phyloP scores from a whole-genome alignment of 805 yeast genomes.

The Yamadazyma olivae region DNA sequence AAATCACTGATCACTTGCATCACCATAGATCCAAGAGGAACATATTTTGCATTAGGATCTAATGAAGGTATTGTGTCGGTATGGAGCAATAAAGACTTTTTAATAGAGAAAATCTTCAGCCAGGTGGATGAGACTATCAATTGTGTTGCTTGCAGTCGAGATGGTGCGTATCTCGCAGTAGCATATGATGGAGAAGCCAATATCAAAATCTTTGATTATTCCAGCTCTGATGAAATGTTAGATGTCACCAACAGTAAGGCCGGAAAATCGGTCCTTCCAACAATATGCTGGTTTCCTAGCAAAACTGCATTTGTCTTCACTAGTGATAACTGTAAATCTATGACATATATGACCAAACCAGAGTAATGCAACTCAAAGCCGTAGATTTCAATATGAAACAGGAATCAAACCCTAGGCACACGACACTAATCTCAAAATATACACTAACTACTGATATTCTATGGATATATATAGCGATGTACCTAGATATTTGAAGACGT shows the following conservation, averaged over 20 bases:
- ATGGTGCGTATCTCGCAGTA: conserved; percentile 45
- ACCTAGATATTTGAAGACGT: too few relatives aligned
- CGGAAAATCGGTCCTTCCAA: conserved; percentile 25
- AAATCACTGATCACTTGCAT: conserved; percentile 48
- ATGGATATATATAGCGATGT: too few relatives aligned
- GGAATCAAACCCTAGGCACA: too few relatives aligned
- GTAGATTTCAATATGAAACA: too few relatives aligned
- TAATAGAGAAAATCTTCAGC: conserved; percentile 32
- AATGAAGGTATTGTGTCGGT: conserved; percentile 54
- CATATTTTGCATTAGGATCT: conserved; percentile 50
- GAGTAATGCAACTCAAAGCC: not conserved
- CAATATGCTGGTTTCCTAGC: conserved; percentile 33
- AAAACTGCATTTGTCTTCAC: conserved; percentile 28
- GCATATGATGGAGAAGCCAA: conserved; percentile 43
- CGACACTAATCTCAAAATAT: too few relatives aligned
- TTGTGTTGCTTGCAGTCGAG: conserved; percentile 38
- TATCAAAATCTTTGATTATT: conserved; percentile 36
- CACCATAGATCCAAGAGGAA: conserved; percentile 51
- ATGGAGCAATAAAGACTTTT: conserved; percentile 44
- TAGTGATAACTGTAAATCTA: conserved; percentile 27
- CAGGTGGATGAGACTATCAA: conserved; percentile 43
- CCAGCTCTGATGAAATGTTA: conserved; percentile 23
- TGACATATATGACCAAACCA: conserved; percentile 19
- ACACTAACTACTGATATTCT: too few relatives aligned
- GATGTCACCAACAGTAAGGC: conserved; percentile 27